These are phyloP conservation scores for Pseudogymnoascus sp. DNA, from an alignment of 2,329 filamentous ascomycete genomes.

Conservation along the genomic window DNA sequence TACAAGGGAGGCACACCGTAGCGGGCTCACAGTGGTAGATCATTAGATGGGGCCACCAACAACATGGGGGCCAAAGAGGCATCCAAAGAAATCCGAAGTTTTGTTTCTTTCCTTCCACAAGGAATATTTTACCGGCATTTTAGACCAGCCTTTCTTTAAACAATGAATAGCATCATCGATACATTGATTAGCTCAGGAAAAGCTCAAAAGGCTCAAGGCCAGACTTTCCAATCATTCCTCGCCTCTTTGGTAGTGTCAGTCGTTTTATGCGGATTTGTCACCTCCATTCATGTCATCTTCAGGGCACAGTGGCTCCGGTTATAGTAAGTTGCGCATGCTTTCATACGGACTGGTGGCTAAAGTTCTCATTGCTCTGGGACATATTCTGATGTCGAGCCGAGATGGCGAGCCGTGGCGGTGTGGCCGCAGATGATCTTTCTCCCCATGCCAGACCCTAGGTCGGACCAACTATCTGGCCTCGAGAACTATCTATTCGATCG, in stretches of 20 bases:
- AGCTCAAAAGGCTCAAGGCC: slow-evolving; percentile 12
- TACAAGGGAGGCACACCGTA: neutral
- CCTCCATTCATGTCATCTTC: slow-evolving; percentile 5
- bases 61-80: neutral
- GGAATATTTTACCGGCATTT: neutral
- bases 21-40: neutral
- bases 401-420: slow-evolving; percentile 11
- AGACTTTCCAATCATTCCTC: slow-evolving; percentile 12
- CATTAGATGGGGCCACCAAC: neutral
- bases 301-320: slow-evolving; percentile 3
- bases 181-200: slow-evolving; percentile 9
- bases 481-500: slow-evolving; percentile 94
- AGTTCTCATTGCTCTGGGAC: slow-evolving; percentile 7
- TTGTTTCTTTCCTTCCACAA: neutral
- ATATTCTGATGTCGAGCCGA: neutral
- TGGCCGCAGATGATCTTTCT: slow-evolving; percentile 10
- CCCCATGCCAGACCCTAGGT: slow-evolving; percentile 9
- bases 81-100: neutral
- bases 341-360: neutral
- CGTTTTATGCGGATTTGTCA: slow-evolving; percentile 5
- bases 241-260: slow-evolving; percentile 10
- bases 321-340: slow-evolving; percentile 11
- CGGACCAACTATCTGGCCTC: slow-evolving; percentile 5
- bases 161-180: slow-evolving; percentile 1
- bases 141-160: neutral